These are phyloP conservation scores for Spinacia oleracea DNA, from an alignment of 179 eudicot genomes.

Conservation along the genomic window DNA sequence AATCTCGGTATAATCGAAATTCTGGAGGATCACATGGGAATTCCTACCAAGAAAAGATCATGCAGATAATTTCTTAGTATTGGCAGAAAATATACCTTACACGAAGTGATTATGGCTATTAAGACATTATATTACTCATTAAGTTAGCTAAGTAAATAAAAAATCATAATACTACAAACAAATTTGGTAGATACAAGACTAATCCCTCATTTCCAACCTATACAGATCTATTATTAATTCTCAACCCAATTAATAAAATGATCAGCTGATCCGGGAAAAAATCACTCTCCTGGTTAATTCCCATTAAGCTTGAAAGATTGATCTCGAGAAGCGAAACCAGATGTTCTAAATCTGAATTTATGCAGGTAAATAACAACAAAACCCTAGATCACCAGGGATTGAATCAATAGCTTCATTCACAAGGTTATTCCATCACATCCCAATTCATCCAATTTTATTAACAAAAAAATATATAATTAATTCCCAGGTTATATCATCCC, in stretches of 20 bases:
- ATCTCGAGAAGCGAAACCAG: background rate
- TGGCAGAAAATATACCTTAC: background rate
- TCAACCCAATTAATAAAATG: background rate
- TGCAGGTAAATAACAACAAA: conserved; percentile 3
- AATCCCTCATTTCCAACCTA: conserved; percentile 9
- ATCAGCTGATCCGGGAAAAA: background rate
- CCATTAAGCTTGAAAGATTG: background rate
- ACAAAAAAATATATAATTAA: background rate
- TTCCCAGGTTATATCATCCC: background rate
- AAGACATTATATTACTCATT: background rate
- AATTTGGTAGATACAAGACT: conserved; percentile 12
- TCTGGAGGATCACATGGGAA: conserved; percentile 6
- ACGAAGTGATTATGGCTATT: conserved; percentile 5
- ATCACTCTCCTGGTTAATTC: conserved; percentile 5
- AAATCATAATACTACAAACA: conserved; percentile 1
- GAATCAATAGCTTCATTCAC: conserved; percentile 12
- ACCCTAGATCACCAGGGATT: conserved; percentile 23
- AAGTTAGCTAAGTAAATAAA: background rate
- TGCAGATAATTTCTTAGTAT: background rate
- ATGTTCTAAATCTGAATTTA: background rate
- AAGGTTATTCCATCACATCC: conserved; percentile 13
- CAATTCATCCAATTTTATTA: background rate
- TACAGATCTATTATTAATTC: conserved; percentile 18
- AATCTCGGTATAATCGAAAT: conserved; percentile 8
- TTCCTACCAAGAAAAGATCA: conserved; percentile 24